These are phyloP conservation scores for Forsythia suspensa DNA, from an alignment of 257 asterid genomes.

Conservation along the genomic window DNA sequence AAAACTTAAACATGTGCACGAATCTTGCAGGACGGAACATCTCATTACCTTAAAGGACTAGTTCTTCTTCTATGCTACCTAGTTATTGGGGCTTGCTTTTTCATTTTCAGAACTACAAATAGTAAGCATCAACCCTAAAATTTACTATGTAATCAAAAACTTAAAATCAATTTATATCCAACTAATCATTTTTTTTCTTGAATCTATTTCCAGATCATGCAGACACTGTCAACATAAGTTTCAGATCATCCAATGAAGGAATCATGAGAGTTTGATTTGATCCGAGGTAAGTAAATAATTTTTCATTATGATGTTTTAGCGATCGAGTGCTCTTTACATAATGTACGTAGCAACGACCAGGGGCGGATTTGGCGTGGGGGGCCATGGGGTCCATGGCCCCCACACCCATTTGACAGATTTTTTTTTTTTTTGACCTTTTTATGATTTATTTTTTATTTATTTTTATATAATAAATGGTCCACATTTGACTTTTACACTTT, in stretches of 20 bases:
- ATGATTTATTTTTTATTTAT: too few relatives aligned
- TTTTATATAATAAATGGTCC: too few relatives aligned
- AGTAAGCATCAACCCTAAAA: slow-evolving; percentile 35
- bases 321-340: not conserved
- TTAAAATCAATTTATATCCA: not conserved
- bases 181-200: not conserved
- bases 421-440: too few relatives aligned
- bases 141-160: not conserved
- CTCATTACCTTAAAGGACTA: slow-evolving; percentile 87
- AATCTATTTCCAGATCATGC: slow-evolving; percentile 12
- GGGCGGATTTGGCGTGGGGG: too few relatives aligned
- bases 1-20: not conserved
- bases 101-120: slow-evolving; percentile 44
- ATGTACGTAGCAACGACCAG: not conserved
- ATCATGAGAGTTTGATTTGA: slow-evolving; percentile 29
- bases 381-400: too few relatives aligned
- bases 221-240: not conserved
- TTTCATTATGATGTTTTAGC: too few relatives aligned
- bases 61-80: slow-evolving; percentile 75
- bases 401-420: too few relatives aligned
- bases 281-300: too few relatives aligned
- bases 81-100: slow-evolving; percentile 71
- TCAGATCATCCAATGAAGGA: slow-evolving; percentile 6
- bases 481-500: too few relatives aligned
- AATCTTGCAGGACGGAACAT: slow-evolving; percentile 72